Conservation (phyloP, 225 moss, liverwort and hornwort genomes). For the Bryoerythrophyllum caledonicum region DNA sequence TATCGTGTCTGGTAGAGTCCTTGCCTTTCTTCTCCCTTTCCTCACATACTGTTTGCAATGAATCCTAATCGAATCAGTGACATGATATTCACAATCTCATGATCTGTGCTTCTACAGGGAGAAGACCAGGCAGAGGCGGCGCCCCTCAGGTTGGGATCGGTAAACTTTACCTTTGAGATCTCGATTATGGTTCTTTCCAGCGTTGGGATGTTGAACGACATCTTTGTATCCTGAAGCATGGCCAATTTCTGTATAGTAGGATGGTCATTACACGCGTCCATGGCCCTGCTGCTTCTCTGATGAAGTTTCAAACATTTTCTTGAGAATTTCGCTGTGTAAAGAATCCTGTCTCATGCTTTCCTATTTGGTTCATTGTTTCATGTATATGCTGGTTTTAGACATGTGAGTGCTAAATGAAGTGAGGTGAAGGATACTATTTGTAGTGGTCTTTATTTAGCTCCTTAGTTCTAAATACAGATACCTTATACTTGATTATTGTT, state of each 20-base stretch:
- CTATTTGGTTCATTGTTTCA: neutral
- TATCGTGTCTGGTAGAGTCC: no score
- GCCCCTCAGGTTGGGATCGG: conserved; percentile 94
- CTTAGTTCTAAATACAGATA: no score
- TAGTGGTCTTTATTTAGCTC: no score
- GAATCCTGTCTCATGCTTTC: conserved; percentile 7
- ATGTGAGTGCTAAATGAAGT: no score
- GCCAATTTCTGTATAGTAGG: conserved; percentile 36
- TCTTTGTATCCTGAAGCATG: conserved; percentile 33
- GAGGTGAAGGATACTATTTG: no score
- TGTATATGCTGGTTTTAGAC: no score
- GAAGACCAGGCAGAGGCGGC: conserved; percentile 65
- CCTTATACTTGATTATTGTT: no score
- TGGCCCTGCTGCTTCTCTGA: conserved; percentile 30
- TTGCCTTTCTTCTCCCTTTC: no score
- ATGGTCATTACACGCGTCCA: conserved; percentile 26
- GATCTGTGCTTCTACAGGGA: conserved; percentile 42
- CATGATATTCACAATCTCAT: neutral
- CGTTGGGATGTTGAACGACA: conserved; percentile 25
- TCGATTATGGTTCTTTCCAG: conserved; percentile 17
- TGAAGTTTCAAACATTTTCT: conserved; percentile 29
- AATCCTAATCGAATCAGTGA: neutral
- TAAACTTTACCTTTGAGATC: conserved; percentile 23
- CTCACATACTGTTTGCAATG: neutral
- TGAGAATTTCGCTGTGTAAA: conserved; percentile 12